These are phyloP conservation scores for Emericellopsis atlantica DNA, from an alignment of 2,329 filamentous ascomycete genomes.

Conservation along the genomic window DNA sequence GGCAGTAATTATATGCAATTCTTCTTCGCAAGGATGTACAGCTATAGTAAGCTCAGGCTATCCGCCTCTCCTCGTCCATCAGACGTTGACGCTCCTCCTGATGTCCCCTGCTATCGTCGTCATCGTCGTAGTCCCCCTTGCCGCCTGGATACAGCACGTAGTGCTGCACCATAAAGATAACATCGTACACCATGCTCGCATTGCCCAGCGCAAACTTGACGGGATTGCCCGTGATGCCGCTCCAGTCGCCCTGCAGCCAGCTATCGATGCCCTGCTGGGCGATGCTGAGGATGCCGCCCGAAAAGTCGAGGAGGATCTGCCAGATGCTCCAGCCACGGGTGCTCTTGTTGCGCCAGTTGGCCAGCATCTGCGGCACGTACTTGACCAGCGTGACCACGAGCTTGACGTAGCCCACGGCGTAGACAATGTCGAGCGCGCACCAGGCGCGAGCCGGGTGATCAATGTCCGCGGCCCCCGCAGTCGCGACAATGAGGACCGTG, in stretches of 20 bases:
- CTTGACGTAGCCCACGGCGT: constrained; percentile 77
- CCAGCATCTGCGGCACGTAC: constrained; percentile 75
- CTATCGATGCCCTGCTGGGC: constrained; percentile 76
- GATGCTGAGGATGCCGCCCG: constrained; percentile 70
- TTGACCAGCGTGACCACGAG: constrained; percentile 81
- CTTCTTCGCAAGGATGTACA: not conserved
- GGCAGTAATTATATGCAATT: not conserved
- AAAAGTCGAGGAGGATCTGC: constrained; percentile 73
- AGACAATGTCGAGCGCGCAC: constrained; percentile 51
- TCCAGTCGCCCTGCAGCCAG: constrained; percentile 75
- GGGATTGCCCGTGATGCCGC: constrained; percentile 79
- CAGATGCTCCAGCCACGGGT: constrained; percentile 81
- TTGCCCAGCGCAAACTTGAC: constrained; percentile 82
- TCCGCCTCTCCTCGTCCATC: constrained; percentile 12
- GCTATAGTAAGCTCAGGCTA: not conserved
- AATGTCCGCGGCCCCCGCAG: constrained; percentile 11
- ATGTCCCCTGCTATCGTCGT: constrained; percentile 10
- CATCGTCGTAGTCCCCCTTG: constrained; percentile 3
- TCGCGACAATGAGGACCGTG: constrained; percentile 30
- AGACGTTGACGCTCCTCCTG: constrained; percentile 10
- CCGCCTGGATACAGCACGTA: constrained; percentile 56
- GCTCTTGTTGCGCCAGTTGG: constrained; percentile 75
- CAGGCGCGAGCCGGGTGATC: constrained; percentile 28
- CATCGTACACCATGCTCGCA: constrained; percentile 74
- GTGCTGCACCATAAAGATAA: constrained; percentile 80